These are phyloP conservation scores for Cladosporium sp. DNA, from an alignment of 2,329 filamentous ascomycete genomes.

Conservation along the genomic window DNA sequence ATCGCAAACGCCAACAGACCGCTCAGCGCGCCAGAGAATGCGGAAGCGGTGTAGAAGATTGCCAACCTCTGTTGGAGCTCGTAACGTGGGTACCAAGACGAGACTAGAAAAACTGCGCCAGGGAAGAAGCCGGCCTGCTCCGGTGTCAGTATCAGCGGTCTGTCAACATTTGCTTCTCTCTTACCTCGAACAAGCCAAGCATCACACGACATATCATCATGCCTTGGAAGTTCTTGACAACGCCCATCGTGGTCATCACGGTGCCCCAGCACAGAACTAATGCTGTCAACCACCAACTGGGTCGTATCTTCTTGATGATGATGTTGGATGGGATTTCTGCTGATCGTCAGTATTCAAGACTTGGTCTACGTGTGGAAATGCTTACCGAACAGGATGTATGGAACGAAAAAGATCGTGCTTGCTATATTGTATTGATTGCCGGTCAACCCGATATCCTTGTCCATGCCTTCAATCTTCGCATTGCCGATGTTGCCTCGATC, in stretches of 20 bases:
- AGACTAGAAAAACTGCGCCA: slow-evolving; percentile 9
- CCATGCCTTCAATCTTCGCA: slow-evolving; percentile 36
- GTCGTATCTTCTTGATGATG: slow-evolving; percentile 45
- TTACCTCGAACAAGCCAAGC: slow-evolving; percentile 5
- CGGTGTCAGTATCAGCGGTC: not conserved
- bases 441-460: slow-evolving; percentile 39
- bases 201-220: not conserved
- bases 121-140: slow-evolving; percentile 6
- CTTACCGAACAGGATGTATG: slow-evolving; percentile 41
- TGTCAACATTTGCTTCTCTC: not conserved
- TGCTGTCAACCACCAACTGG: slow-evolving; percentile 44
- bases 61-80: slow-evolving; percentile 38
- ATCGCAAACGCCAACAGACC: slow-evolving; percentile 28
- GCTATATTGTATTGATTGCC: slow-evolving; percentile 5
- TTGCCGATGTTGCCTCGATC: slow-evolving; percentile 38
- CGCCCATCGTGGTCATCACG: not conserved
- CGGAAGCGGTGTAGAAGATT: slow-evolving; percentile 24
- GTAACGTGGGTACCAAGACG: slow-evolving; percentile 28
- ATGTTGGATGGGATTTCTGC: slow-evolving; percentile 47
- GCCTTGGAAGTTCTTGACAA: not conserved
- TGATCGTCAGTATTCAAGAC: not conserved
- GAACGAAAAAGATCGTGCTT: slow-evolving; percentile 38
- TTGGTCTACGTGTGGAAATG: not conserved
- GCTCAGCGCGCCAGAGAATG: slow-evolving; percentile 26
- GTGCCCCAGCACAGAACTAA: slow-evolving; percentile 29